These are phyloP conservation scores for Exophiala mesophila DNA, from an alignment of 2,329 filamentous ascomycete species.

Conservation along the genomic window DNA sequence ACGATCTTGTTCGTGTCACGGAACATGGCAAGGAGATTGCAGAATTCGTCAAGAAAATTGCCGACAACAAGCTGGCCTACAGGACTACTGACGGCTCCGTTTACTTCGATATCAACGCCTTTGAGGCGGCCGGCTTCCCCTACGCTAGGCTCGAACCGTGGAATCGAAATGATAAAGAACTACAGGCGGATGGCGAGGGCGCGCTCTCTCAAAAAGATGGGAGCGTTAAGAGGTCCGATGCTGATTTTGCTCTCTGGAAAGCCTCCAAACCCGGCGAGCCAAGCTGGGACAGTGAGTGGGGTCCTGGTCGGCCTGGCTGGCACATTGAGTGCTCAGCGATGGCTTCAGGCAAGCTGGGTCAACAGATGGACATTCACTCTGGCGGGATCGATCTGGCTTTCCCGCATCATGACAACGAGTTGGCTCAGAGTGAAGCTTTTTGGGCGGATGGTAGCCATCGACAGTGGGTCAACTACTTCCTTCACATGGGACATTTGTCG, in stretches of 20 bases:
- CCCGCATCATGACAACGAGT: conserved; percentile 88
- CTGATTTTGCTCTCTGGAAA: conserved; percentile 94
- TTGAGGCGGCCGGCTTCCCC: conserved; percentile 75
- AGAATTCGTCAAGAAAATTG: conserved; percentile 73
- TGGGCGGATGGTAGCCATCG: conserved; percentile 50
- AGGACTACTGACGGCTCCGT: conserved; percentile 71
- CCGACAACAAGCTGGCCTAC: conserved; percentile 83
- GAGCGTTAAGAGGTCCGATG: conserved; percentile 65
- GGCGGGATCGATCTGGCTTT: conserved; percentile 89
- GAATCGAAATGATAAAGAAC: conserved; percentile 73
- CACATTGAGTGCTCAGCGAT: conserved; percentile 97
- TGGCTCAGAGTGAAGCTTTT: conserved; percentile 87
- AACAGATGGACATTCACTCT: conserved; percentile 85
- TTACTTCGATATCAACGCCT: conserved; percentile 86
- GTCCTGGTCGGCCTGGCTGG: conserved; percentile 84
- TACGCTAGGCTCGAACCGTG: conserved; percentile 84
- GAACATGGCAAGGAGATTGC: conserved; percentile 88
- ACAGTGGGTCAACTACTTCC: conserved; percentile 92
- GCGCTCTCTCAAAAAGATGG: conserved; percentile 57
- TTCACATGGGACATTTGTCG: conserved; percentile 89
- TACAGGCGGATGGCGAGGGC: conserved; percentile 86
- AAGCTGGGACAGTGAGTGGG: conserved; percentile 84
- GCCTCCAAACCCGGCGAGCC: conserved; percentile 87
- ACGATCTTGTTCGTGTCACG: conserved; percentile 82
- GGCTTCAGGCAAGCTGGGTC: conserved; percentile 82